These are phyloP conservation scores for Ophiostoma sp. DNA, from an alignment of 2,329 filamentous ascomycete species.

Conservation along the genomic window DNA sequence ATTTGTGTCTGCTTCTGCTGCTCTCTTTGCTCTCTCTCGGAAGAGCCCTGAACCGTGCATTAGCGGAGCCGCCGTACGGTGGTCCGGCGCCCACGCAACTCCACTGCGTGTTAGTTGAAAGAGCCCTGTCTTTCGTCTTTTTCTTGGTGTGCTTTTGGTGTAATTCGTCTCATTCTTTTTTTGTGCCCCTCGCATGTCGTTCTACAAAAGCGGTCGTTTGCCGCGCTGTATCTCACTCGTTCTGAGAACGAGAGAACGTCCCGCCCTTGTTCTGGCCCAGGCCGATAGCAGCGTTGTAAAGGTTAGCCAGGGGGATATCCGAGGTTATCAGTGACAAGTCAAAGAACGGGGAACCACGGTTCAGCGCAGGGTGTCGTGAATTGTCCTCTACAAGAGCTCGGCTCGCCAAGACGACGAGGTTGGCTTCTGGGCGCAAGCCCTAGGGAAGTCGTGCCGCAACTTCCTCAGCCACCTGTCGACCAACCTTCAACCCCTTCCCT, in stretches of 20 bases:
- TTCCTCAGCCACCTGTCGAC: not conserved
- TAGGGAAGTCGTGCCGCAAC: not conserved
- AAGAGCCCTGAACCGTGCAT: not conserved
- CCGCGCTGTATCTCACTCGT: not conserved
- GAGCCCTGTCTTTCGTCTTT: not conserved
- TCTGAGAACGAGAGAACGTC: too few species aligned
- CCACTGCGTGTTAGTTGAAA: not conserved
- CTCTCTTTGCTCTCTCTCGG: not conserved
- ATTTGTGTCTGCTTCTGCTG: not conserved
- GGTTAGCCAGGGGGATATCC: too few species aligned
- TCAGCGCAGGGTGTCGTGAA: not conserved
- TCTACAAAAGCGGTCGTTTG: not conserved
- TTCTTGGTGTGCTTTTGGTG: not conserved
- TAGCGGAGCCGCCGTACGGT: not conserved
- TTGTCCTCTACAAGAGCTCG: not conserved
- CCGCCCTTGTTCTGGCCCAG: not conserved
- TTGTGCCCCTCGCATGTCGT: not conserved
- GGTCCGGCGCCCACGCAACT: not conserved
- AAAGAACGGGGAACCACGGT: not conserved
- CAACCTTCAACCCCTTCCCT: not conserved
- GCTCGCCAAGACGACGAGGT: not conserved
- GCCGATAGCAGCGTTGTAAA: not conserved
- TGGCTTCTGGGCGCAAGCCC: not conserved
- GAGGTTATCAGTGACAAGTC: not conserved
- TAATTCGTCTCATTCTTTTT: not conserved